Percentiles rank a stretch among this genome's conserved stretches.
These are phyloP conservation scores for Phtheirospermum japonicum DNA, from an alignment of 257 asterid species.

Conservation along the genomic window DNA sequence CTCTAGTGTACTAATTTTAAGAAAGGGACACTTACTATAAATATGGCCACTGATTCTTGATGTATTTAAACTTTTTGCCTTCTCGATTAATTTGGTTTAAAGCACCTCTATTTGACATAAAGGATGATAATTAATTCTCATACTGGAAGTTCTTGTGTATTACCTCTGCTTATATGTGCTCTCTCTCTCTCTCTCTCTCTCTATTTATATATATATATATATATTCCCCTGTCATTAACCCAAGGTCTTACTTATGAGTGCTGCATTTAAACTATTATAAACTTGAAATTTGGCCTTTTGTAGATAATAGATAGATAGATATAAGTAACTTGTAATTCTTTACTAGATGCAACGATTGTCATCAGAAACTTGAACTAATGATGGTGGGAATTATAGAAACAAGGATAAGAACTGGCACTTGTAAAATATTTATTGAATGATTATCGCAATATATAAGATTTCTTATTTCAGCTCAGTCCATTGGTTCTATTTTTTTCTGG, in stretches of 20 bases:
- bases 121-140: no score
- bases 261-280: conserved; percentile 9
- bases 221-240: background rate
- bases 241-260: background rate
- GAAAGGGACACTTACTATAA: conserved; percentile 22
- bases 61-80: conserved; percentile 12
- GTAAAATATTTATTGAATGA: background rate
- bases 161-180: background rate
- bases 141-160: background rate
- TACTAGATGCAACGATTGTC: background rate
- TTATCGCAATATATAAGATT: background rate
- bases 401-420: conserved; percentile 10
- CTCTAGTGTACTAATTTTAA: conserved; percentile 30
- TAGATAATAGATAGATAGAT: background rate
- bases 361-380: no score
- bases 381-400: background rate
- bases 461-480: no score
- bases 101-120: no score
- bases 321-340: background rate
- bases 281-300: background rate
- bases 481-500: no score
- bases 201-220: no score
- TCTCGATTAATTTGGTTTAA: no score
- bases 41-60: background rate
- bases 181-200: no score